Base-by-base conservation (phyloP, 2,329 filamentous ascomycete genomes). In the Xylaria hypoxylon region DNA sequence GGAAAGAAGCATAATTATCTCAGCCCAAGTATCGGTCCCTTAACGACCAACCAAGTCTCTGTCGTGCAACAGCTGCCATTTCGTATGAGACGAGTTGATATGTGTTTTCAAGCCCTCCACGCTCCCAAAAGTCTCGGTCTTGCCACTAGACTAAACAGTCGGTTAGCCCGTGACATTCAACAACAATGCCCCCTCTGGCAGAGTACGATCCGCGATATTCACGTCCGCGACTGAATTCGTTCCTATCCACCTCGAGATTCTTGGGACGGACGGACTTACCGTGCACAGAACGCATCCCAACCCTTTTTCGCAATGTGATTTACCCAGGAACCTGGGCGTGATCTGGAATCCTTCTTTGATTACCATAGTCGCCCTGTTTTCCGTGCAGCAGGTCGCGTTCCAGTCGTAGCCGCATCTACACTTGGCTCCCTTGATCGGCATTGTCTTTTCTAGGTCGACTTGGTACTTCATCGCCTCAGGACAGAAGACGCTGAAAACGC, bases 41-140 rank as follows among this genome's bases (percentile, higher is more conserved):
- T 35, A 71, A 28, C 56, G 67, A 15, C 68, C 69, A 6, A 69
- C 50, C 73, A 80, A 69, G 48, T 80, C 78, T 22, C 73, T 72
- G 64, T 82, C 80, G 56, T 82, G 80, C 28, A 81, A 75, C 65
- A 82, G 76, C 73, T 82, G 79, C 80, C 80, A 82, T 70, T 82
- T 82, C 28, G 76, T 77, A 65, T 82, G 80, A 11, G 69, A 71
- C 1, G 71, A 59, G 60, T 80, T 79, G 68, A 81, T 79, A 63
- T 82, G 80, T 28, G 71, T 71, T 35, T 72, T 72, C 59, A 82
- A 72, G 5, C 70, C 69, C 42, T 75, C 74, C 3, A 75, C 73
- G 6, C 70, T 75, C 3, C 68, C 73, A 51, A 78, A 81, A 3
- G 73, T 79, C 50, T 78, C 74, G 1, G 76, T 78, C 51, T 69